These are phyloP conservation scores for Malassezia brasiliensis DNA, from an alignment of 1,284 basidiomycete genomes.

Conservation along the genomic window DNA sequence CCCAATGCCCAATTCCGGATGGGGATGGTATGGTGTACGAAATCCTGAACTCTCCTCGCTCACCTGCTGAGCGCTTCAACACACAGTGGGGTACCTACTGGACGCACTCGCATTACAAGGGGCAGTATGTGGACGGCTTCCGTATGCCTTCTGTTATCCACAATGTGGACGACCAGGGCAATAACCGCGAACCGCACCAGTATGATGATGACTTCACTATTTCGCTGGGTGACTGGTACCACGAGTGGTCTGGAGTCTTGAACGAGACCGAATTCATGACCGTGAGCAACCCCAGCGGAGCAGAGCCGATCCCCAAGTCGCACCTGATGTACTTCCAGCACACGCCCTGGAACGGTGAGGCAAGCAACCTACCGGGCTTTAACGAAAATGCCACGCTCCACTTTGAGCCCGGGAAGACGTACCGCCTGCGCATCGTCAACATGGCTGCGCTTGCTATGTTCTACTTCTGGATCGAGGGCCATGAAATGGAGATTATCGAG, in stretches of 20 bases:
- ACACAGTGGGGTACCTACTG: slow-evolving; percentile 68
- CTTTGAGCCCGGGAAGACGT: slow-evolving; percentile 57
- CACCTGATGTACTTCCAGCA: slow-evolving; percentile 69
- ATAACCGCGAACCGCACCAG: slow-evolving; percentile 48
- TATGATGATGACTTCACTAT: slow-evolving; percentile 91
- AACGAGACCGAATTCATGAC: slow-evolving; percentile 57
- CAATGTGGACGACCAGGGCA: slow-evolving; percentile 18
- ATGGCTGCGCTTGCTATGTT: slow-evolving; percentile 51
- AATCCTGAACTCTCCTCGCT: slow-evolving; percentile 61
- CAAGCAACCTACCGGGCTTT: slow-evolving; percentile 34
- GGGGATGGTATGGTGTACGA: slow-evolving; percentile 66
- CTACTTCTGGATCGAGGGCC: slow-evolving; percentile 65
- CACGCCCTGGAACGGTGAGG: slow-evolving; percentile 54
- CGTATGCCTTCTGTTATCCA: slow-evolving; percentile 67
- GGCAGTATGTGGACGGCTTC: slow-evolving; percentile 57
- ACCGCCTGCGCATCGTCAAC: slow-evolving; percentile 70
- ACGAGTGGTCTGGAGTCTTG: slow-evolving; percentile 30
- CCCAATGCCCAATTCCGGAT: slow-evolving; percentile 79
- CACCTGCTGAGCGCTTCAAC: slow-evolving; percentile 49
- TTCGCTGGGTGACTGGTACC: slow-evolving; percentile 66
- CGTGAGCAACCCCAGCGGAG: slow-evolving; percentile 50
- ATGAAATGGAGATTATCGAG: slow-evolving; percentile 76
- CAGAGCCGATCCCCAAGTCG: slow-evolving; percentile 54
- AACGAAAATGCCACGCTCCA: slow-evolving; percentile 76
- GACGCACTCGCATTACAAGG: slow-evolving; percentile 49